Evolutionary conservation across 2,329 filamentous ascomycete species (phyloP).

Genomic region (Penicillium psychrosexuale): DNA sequence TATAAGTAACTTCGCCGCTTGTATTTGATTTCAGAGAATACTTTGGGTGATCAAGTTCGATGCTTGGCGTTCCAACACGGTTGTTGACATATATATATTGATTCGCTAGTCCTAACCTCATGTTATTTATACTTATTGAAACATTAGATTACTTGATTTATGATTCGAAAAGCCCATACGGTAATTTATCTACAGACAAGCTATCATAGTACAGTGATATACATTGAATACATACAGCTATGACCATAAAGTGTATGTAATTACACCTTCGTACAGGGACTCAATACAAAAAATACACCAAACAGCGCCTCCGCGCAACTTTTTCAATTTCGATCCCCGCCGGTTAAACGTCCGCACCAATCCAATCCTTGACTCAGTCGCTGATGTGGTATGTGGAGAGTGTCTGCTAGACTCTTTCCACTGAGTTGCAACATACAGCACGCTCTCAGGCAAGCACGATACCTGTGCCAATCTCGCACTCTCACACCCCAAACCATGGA

Average conservation of each 20-base stretch:
- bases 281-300: constrained; percentile 1
- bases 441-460: constrained; percentile 9
- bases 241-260: background rate
- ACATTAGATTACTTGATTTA: background rate
- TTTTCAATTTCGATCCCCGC: constrained; percentile 15
- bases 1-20: background rate
- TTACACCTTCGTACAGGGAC: background rate
- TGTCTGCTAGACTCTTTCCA: constrained; percentile 14
- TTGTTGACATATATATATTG: background rate
- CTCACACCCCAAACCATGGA: constrained; percentile 24
- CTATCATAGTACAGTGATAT: background rate
- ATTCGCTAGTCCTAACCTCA: background rate
- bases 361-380: constrained; percentile 5
- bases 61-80: background rate
- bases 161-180: fast-evolving
- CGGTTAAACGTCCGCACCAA: background rate
- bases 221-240: background rate
- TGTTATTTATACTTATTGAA: background rate
- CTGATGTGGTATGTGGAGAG: constrained; percentile 34
- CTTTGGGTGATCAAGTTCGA: background rate
- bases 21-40: background rate
- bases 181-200: too few relatives aligned
- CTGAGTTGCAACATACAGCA: constrained; percentile 13
- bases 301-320: constrained; percentile 4
- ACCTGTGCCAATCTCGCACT: constrained; percentile 15